These are phyloP conservation scores for Alloteropsis semialata DNA, from an alignment of 176 grass and related monocot genomes.

Conservation along the genomic window DNA sequence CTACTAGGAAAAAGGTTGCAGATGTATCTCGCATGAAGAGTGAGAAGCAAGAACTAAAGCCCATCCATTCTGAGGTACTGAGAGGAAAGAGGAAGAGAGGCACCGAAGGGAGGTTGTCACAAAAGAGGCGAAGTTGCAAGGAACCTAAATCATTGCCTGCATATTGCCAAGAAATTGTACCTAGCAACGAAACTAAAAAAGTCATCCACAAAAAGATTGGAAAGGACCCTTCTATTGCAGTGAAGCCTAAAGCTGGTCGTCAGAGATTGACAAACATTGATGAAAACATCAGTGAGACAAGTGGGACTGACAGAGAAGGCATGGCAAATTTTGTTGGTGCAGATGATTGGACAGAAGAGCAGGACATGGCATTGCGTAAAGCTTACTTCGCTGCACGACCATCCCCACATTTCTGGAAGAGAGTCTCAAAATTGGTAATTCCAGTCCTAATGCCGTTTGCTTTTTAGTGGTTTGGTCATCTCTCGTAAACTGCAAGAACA, in stretches of 20 bases:
- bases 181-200: constrained; percentile 13
- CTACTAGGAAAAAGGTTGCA: background rate
- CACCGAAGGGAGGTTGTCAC: background rate
- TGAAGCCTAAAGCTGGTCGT: constrained; percentile 16
- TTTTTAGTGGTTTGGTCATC: constrained; percentile 11
- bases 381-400: constrained; percentile 70
- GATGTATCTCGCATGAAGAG: constrained; percentile 3
- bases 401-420: constrained; percentile 97
- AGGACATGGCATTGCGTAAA: constrained; percentile 57
- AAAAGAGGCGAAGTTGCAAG: background rate
- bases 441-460: background rate
- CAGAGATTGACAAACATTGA: background rate
- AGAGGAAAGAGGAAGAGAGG: constrained; percentile 38
- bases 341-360: constrained; percentile 71
- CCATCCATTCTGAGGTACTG: background rate
- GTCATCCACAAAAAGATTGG: background rate
- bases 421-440: constrained; percentile 87
- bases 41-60: background rate
- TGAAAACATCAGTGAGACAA: constrained; percentile 32
- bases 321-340: constrained; percentile 15
- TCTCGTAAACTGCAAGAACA: background rate
- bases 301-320: constrained; percentile 30
- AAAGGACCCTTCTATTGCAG: background rate
- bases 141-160: background rate
- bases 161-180: constrained; percentile 2